Evolutionary conservation across 345 rosid species (phyloP).

Genomic region (Abelmoschus esculentus): DNA sequence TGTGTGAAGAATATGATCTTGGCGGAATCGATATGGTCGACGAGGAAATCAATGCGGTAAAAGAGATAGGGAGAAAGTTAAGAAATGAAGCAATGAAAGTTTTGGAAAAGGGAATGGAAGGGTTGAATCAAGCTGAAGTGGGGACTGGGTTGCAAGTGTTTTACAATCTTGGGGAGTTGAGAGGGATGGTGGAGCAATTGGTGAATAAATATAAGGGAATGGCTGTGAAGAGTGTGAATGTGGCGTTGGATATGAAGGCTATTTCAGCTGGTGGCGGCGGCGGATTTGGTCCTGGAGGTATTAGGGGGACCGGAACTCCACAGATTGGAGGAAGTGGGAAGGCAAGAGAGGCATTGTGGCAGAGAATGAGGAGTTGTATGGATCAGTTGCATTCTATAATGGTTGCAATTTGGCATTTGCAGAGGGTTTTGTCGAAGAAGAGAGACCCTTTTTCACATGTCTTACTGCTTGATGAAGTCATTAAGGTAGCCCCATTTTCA

Average conservation of each 20-base stretch:
- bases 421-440: slow-evolving; percentile 90
- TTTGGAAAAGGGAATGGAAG: slow-evolving; percentile 92
- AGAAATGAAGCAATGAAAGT: slow-evolving; percentile 76
- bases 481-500: slow-evolving; percentile 44
- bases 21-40: slow-evolving; percentile 64
- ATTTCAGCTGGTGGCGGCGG: slow-evolving; percentile 50
- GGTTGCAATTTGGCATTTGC: slow-evolving; percentile 95
- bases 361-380: slow-evolving; percentile 80
- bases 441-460: slow-evolving; percentile 95
- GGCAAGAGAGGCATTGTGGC: slow-evolving; percentile 91
- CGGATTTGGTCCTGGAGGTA: slow-evolving; percentile 85
- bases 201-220: slow-evolving; percentile 70
- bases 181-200: slow-evolving; percentile 64
- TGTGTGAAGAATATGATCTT: slow-evolving; percentile 76
- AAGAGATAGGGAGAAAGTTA: slow-evolving; percentile 58
- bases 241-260: slow-evolving; percentile 90
- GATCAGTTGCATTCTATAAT: slow-evolving; percentile 74
- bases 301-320: slow-evolving; percentile 83
- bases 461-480: slow-evolving; percentile 85
- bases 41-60: slow-evolving; percentile 60
- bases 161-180: slow-evolving; percentile 86
- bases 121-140: slow-evolving; percentile 90
- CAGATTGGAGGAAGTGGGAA: slow-evolving; percentile 87
- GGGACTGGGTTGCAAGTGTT: slow-evolving; percentile 97
- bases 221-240: slow-evolving; percentile 68